Evolutionary conservation across 176 grass and related monocot genomes (phyloP).

Genomic region (Aegilops tauschii): DNA sequence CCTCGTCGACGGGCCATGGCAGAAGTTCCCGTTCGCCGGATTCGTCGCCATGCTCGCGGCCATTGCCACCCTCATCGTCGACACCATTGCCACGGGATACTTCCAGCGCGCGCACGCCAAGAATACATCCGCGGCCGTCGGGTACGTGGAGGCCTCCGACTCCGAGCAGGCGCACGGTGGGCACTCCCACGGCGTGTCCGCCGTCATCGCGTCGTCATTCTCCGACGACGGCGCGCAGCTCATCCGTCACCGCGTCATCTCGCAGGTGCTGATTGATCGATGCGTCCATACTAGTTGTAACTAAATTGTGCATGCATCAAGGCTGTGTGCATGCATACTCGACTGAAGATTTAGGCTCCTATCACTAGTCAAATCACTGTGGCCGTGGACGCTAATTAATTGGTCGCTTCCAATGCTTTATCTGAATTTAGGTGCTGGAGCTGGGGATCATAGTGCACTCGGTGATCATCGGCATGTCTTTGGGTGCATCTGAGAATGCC

Average conservation of each 20-base stretch:
- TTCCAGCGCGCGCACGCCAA: constrained; percentile 45
- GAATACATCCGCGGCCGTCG: neutral
- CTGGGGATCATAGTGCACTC: constrained; percentile 65
- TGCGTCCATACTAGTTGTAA: neutral
- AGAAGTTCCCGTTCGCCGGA: constrained; percentile 55
- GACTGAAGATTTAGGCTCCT: neutral
- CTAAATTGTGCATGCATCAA: neutral
- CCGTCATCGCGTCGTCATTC: neutral
- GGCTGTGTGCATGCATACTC: neutral
- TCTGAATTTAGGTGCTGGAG: constrained; percentile 48
- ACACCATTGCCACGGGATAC: constrained; percentile 72
- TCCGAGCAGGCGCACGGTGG: constrained; percentile 22
- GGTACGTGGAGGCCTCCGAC: neutral
- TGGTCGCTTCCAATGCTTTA: neutral
- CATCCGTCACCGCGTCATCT: constrained; percentile 64
- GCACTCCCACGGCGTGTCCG: constrained; percentile 21
- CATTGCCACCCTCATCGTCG: constrained; percentile 61
- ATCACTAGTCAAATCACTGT: too few species aligned
- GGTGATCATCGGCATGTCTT: constrained; percentile 60
- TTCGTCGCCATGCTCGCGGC: constrained; percentile 60
- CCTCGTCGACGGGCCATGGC: constrained; percentile 49
- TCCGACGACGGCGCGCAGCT: constrained; percentile 32
- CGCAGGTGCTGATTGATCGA: constrained; percentile 41
- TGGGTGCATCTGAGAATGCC: constrained; percentile 48
- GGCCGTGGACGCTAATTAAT: too few species aligned